Evolutionary conservation across 2,329 filamentous ascomycete species (phyloP).

Genomic region (Thelonectria rubi): DNA sequence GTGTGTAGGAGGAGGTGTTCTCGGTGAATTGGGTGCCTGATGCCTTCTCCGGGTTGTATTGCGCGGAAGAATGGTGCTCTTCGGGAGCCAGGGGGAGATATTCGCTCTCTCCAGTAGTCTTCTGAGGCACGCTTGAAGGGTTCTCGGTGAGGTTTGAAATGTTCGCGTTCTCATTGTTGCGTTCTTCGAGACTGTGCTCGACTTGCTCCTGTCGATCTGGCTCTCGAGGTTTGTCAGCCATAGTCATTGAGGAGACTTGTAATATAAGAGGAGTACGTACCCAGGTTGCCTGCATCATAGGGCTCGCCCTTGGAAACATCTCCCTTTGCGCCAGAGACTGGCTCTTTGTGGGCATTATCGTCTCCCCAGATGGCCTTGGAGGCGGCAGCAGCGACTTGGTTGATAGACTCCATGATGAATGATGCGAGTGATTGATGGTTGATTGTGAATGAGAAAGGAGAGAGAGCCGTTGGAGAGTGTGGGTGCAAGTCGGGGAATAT

Average conservation of each 20-base stretch:
- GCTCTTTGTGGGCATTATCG: conserved; percentile 63
- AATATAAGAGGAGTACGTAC: conserved; percentile 46
- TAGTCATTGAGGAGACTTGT: too few species aligned
- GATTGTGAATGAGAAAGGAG: conserved; percentile 20
- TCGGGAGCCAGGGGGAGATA: not conserved
- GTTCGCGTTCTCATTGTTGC: not conserved
- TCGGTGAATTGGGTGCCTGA: not conserved
- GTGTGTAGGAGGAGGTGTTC: not conserved
- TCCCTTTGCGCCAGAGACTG: conserved; percentile 75
- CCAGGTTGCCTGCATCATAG: conserved; percentile 81
- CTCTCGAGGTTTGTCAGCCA: not conserved
- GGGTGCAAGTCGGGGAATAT: not conserved
- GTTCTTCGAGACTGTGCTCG: conserved; percentile 3
- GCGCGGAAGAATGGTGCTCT: not conserved
- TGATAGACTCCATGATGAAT: conserved; percentile 69
- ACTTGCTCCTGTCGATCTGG: conserved; percentile 16
- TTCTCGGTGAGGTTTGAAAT: not conserved
- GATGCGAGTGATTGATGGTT: conserved; percentile 1
- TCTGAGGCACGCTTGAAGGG: not conserved
- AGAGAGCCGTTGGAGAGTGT: not conserved
- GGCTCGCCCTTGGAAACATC: conserved; percentile 75
- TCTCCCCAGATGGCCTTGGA: conserved; percentile 56
- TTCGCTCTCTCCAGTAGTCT: not conserved
- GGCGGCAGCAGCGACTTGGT: conserved; percentile 57
- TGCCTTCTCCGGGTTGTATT: conserved; percentile 21